These are phyloP conservation scores for Vigna nakashimae DNA, from an alignment of 306 rosid species.

Conservation along the genomic window DNA sequence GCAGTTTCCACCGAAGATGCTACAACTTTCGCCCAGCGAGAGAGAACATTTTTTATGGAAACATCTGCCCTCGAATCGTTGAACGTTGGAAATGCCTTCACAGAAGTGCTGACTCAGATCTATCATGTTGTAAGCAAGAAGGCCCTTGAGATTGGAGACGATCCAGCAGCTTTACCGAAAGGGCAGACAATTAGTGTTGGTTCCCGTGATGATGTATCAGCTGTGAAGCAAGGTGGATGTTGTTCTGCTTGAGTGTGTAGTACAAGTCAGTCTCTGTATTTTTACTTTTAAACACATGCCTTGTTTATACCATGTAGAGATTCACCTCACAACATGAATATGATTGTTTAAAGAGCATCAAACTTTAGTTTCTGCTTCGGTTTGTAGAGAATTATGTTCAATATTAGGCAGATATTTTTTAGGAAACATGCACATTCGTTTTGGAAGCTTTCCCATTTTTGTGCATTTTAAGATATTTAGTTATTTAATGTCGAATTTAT, in stretches of 20 bases:
- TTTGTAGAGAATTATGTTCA: conserved; percentile 44
- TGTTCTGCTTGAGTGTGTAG: conserved; percentile 55
- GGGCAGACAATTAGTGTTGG: conserved; percentile 57
- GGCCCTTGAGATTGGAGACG: conserved; percentile 52
- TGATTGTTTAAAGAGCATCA: conserved; percentile 50
- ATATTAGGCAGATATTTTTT: conserved; percentile 41
- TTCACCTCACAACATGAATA: conserved; percentile 36
- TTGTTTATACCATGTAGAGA: conserved; percentile 57
- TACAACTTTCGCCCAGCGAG: conserved; percentile 50
- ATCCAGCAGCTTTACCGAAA: conserved; percentile 53
- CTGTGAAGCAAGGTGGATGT: conserved; percentile 55
- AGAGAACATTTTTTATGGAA: conserved; percentile 54
- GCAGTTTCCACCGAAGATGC: conserved; percentile 53
- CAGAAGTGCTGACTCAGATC: conserved; percentile 57
- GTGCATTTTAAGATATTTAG: conserved; percentile 28
- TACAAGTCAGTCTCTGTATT: conserved; percentile 23
- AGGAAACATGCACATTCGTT: conserved; percentile 35
- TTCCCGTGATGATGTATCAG: conserved; percentile 54
- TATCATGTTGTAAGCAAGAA: conserved; percentile 54
- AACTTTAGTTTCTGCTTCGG: conserved; percentile 41
- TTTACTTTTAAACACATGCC: conserved; percentile 37
- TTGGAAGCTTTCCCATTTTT: conserved; percentile 18
- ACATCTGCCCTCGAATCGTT: conserved; percentile 59
- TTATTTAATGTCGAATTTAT: conserved; percentile 27
- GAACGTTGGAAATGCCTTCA: conserved; percentile 57